Evolutionary conservation across 1,284 basidiomycete genomes (phyloP).

Genomic region (Malassezia furfur): DNA sequence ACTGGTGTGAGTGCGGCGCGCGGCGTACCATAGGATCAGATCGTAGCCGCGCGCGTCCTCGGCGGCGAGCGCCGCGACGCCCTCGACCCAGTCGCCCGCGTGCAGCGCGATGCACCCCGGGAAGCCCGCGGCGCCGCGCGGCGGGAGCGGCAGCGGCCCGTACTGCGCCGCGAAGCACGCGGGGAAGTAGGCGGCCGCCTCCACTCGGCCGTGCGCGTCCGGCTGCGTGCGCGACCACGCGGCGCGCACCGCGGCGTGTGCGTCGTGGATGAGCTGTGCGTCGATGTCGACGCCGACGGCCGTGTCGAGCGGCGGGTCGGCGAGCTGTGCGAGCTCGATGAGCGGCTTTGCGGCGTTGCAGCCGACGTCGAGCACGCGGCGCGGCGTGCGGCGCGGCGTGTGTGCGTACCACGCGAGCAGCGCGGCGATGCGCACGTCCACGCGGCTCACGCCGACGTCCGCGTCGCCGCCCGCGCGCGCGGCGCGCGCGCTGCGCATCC

Average conservation of each 20-base stretch:
- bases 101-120: conserved; percentile 1
- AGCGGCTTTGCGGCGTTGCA: conserved; percentile 20
- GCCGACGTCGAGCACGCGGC: conserved; percentile 14
- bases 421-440: conserved; percentile 8
- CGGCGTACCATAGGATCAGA: conserved; percentile 8
- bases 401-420: conserved; percentile 5
- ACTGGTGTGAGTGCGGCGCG: not conserved
- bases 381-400: not conserved
- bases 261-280: conserved; percentile 1
- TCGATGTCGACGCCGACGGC: conserved; percentile 18
- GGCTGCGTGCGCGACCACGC: conserved; percentile 15
- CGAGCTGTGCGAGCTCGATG: conserved; percentile 12
- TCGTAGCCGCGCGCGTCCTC: conserved; percentile 8
- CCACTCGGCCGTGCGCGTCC: not conserved
- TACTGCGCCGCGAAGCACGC: not conserved
- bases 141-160: conserved; percentile 4
- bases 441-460: not conserved
- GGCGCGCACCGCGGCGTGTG: conserved; percentile 5
- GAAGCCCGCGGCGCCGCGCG: not conserved
- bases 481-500: conserved; percentile 15
- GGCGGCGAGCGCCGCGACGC: not conserved
- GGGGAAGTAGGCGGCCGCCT: conserved; percentile 10
- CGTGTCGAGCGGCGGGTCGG: conserved; percentile 1
- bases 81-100: conserved; percentile 9
- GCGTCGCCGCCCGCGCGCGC: not conserved